A percentile compares a stretch with the other conserved stretches of the same genome.
Conservation (phyloP, 192 early-diverging fungal genomes). For the Geosiphon pyriformis region DNA sequence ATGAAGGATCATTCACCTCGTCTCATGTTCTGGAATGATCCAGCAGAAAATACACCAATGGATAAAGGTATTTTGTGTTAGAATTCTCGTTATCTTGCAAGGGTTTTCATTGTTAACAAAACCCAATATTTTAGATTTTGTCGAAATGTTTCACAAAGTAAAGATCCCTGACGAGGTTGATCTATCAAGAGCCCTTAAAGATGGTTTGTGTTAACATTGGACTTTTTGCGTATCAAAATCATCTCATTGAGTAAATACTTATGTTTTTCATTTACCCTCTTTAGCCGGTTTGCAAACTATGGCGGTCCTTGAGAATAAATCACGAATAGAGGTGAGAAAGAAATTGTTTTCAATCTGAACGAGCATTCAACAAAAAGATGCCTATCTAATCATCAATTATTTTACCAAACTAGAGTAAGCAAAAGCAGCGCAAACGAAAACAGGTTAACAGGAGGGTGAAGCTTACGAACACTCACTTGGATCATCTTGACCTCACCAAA, state of each 20-base stretch:
- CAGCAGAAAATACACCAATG: constrained; percentile 45
- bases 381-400: background rate
- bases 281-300: constrained; percentile 67
- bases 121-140: constrained; percentile 50
- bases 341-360: constrained; percentile 4
- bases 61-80: constrained; percentile 42
- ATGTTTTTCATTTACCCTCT: background rate
- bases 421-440: constrained; percentile 54
- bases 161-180: constrained; percentile 67
- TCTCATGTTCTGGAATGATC: constrained; percentile 65
- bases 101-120: too few species aligned
- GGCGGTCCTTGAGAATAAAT: constrained; percentile 61
- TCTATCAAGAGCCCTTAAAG: constrained; percentile 62
- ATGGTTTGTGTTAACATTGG: constrained; percentile 27
- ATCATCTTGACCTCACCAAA: constrained; percentile 66
- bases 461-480: constrained; percentile 77
- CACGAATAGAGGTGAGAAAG: constrained; percentile 46
- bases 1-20: constrained; percentile 59
- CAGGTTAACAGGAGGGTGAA: constrained; percentile 62
- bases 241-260: too few species aligned
- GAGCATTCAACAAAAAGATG: background rate
- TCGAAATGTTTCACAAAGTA: constrained; percentile 66
- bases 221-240: background rate
- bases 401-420: constrained; percentile 36
- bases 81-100: background rate